phyloP scores from a whole-genome alignment of 1,284 basidiomycete genomes.

The Takashimella tepidaria region DNA sequence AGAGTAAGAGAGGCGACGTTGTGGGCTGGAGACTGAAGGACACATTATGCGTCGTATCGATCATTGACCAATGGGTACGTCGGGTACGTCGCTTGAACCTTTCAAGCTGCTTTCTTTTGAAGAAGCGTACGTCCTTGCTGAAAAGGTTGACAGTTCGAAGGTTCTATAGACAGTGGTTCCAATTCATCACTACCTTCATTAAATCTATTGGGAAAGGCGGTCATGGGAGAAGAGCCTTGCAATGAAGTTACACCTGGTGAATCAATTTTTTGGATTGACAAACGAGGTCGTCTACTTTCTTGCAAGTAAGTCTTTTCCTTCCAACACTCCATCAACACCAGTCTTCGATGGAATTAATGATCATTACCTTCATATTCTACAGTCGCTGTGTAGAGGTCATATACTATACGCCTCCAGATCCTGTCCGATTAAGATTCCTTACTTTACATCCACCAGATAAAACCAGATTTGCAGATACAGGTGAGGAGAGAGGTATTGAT shows the following conservation, averaged over 20 bases:
- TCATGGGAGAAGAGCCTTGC: neutral
- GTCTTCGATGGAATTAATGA: no score
- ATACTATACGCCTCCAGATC: slow-evolving; percentile 31
- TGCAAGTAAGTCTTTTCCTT: slow-evolving; percentile 11
- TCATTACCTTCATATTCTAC: no score
- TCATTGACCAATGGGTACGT: slow-evolving; percentile 22
- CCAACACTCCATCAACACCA: no score
- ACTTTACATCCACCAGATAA: neutral
- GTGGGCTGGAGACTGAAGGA: slow-evolving; percentile 28
- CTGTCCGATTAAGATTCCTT: slow-evolving; percentile 22
- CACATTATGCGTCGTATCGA: slow-evolving; percentile 19
- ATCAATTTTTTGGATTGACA: neutral
- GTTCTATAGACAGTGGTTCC: no score
- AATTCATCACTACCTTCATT: no score
- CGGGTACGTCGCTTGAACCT: neutral
- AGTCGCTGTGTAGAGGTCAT: slow-evolving; percentile 20
- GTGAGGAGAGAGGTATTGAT: neutral
- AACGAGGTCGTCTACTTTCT: neutral
- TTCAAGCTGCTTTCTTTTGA: no score
- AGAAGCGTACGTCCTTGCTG: no score
- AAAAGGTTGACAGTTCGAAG: no score
- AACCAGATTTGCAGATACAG: neutral
- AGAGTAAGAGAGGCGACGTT: slow-evolving; percentile 11
- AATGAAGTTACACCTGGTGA: neutral
- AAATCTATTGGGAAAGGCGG: neutral